phyloP scores from a whole-genome alignment of 495 filamentous ascomycete species.

The Aspergillus haitiensis region DNA sequence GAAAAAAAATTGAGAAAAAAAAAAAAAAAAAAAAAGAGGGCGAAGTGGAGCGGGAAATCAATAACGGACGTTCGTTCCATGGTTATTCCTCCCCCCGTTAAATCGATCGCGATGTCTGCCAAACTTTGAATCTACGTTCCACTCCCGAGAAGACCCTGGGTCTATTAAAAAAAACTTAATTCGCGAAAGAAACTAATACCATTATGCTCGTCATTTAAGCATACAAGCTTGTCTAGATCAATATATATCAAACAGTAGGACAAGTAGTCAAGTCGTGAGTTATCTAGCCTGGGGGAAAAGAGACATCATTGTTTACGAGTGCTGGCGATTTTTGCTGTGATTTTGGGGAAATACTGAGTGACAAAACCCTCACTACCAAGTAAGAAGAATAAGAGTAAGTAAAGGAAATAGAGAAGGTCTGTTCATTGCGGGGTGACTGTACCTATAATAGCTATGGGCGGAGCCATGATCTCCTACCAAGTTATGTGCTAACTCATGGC shows the following conservation, averaged over 20 bases:
- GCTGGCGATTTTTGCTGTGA: constrained; percentile 42
- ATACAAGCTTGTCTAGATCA: neutral
- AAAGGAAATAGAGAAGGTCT: neutral
- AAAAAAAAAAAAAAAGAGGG: neutral
- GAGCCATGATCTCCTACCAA: constrained; percentile 75
- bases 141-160: neutral
- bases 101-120: neutral
- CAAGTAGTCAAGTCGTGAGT: too few relatives aligned
- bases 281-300: too few relatives aligned
- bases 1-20: neutral
- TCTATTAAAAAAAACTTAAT: neutral
- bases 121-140: neutral
- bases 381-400: constrained; percentile 19
- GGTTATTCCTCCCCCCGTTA: neutral
- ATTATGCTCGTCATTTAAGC: neutral
- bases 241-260: too few relatives aligned
- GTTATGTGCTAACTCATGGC: constrained; percentile 95
- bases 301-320: neutral
- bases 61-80: neutral
- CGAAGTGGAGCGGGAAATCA: constrained; percentile 4
- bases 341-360: constrained; percentile 53
- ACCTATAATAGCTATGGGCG: constrained; percentile 79
- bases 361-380: constrained; percentile 46
- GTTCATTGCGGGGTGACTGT: constrained; percentile 6
- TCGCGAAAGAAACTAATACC: neutral